These are phyloP conservation scores for Globisporangium lucens DNA, from an alignment of 352 stramenopile genomes.

Conservation along the genomic window DNA sequence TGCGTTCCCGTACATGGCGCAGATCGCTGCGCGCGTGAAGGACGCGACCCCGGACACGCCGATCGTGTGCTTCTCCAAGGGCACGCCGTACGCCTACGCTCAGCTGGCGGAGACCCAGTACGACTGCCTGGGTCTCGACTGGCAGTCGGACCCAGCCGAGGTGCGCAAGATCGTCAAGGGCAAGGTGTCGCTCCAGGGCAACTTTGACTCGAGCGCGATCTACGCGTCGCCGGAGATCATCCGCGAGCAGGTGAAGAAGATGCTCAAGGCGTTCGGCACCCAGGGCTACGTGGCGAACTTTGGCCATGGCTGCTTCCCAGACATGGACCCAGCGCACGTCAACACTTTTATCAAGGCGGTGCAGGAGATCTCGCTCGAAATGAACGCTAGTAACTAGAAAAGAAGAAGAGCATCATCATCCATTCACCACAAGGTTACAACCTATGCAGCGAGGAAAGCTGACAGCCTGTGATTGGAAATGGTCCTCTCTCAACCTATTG, in stretches of 20 bases:
- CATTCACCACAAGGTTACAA: background rate
- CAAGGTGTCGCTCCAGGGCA: slow-evolving; percentile 87
- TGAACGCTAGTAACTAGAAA: slow-evolving; percentile 54
- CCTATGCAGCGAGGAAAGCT: background rate
- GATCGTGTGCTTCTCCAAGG: slow-evolving; percentile 86
- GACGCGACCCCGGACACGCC: slow-evolving; percentile 56
- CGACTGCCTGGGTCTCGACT: slow-evolving; percentile 94
- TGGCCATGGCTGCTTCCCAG: slow-evolving; percentile 95
- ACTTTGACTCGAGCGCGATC: slow-evolving; percentile 90
- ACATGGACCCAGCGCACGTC: slow-evolving; percentile 93
- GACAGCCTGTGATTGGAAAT: background rate
- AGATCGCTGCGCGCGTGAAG: slow-evolving; percentile 81
- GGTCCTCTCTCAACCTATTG: background rate
- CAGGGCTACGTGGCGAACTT: slow-evolving; percentile 97
- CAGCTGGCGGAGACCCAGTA: slow-evolving; percentile 83
- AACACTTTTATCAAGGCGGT: slow-evolving; percentile 96
- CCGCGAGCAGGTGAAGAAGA: slow-evolving; percentile 86
- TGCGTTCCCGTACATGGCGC: slow-evolving; percentile 89
- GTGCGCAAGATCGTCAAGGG: slow-evolving; percentile 77
- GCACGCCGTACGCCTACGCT: slow-evolving; percentile 76
- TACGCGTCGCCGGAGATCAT: slow-evolving; percentile 87
- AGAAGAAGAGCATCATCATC: background rate
- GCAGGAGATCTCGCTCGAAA: slow-evolving; percentile 91
- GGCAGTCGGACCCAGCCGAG: slow-evolving; percentile 90
- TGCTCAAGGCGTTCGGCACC: slow-evolving; percentile 93